phyloP scores from a whole-genome alignment of 2,329 filamentous ascomycete genomes.

The Tolypocladium tropicale region DNA sequence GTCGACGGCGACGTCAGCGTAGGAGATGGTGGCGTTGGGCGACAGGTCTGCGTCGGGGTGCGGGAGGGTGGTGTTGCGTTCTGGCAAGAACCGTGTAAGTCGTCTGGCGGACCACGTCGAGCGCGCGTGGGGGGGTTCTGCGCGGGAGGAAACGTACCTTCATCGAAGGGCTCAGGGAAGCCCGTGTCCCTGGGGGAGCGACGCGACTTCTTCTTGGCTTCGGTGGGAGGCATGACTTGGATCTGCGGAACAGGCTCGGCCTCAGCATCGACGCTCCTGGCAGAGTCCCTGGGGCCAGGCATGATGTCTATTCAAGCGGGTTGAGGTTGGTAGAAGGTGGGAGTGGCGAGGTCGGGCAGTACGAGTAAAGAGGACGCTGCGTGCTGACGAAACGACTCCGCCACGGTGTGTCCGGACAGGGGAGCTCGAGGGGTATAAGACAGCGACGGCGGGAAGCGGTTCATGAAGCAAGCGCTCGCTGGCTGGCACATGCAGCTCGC shows the following conservation, averaged over 20 bases:
- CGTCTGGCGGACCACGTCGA: background rate
- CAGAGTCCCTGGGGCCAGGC: background rate
- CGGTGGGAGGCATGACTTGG: conserved; percentile 16
- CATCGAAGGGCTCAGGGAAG: conserved; percentile 40
- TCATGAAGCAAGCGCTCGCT: background rate
- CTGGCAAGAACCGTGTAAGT: conserved; percentile 16
- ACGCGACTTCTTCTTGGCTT: conserved; percentile 12
- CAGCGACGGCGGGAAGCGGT: background rate
- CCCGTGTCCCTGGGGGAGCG: conserved; percentile 32
- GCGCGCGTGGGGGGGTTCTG: background rate
- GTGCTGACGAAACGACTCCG: background rate
- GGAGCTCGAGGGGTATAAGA: background rate
- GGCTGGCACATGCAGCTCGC: background rate
- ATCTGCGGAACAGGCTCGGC: conserved; percentile 10
- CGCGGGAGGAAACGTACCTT: conserved; percentile 25
- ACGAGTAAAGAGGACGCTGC: too few species aligned
- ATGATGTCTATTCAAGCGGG: background rate
- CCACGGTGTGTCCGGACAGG: background rate
- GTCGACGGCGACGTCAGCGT: conserved; percentile 38
- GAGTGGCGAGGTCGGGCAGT: background rate
- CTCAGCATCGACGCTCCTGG: conserved; percentile 1
- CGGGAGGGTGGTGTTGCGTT: conserved; percentile 48
- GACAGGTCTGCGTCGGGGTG: conserved; percentile 52
- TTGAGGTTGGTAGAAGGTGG: background rate
- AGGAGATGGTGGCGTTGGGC: conserved; percentile 44